These are phyloP conservation scores for Fusarium ramigenum DNA, from an alignment of 2,329 filamentous ascomycete genomes.

Conservation along the genomic window DNA sequence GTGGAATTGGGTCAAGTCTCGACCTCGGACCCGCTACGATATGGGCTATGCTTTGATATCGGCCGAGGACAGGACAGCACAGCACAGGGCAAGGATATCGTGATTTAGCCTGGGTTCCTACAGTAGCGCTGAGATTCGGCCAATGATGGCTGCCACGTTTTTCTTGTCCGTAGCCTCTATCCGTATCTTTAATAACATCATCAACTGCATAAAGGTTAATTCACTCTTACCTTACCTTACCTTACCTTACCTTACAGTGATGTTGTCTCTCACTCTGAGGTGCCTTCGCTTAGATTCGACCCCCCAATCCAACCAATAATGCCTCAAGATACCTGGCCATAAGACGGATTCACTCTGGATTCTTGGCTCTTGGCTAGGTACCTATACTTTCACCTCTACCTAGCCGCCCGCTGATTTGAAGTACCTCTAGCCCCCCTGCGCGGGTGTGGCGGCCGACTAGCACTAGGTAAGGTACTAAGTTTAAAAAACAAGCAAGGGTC, in stretches of 20 bases:
- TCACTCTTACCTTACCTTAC: not conserved
- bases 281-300: not conserved
- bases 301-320: not conserved
- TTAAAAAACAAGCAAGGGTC: not conserved
- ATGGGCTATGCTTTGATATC: not conserved
- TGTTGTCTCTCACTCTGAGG: not conserved
- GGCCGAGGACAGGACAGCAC: not conserved
- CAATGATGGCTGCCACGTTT: slow-evolving; percentile 8
- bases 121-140: slow-evolving; percentile 6
- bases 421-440: slow-evolving; percentile 1
- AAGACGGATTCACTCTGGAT: not conserved
- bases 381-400: not conserved
- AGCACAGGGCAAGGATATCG: not conserved
- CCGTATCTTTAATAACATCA: not conserved
- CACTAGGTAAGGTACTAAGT: not conserved
- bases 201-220: not conserved
- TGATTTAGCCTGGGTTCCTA: slow-evolving; percentile 19
- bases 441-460: slow-evolving; percentile 12
- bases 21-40: slow-evolving; percentile 10
- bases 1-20: not conserved
- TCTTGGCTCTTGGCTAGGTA: not conserved
- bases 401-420: not conserved
- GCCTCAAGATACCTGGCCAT: not conserved
- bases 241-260: not conserved
- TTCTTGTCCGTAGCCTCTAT: not conserved